Base-by-base conservation (phyloP, 2,329 filamentous ascomycete species). In the Colletotrichum karsti region DNA sequence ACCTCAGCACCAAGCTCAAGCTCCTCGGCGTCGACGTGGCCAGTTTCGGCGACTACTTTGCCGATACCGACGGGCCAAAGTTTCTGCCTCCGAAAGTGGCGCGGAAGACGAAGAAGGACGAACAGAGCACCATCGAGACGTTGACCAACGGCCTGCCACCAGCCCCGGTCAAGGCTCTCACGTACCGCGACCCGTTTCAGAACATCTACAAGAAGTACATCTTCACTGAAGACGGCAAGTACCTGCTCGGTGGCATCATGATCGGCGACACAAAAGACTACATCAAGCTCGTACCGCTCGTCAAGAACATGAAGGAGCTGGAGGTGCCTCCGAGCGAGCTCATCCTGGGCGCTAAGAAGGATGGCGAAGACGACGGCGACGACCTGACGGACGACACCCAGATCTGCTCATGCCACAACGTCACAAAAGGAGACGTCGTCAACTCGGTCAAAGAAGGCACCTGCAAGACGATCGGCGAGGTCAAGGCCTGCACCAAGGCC, bases 221-320 rank as follows among this genome's bases (percentile, higher is more conserved):
- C 10, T 97, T 97, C 75, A 97, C 94, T 0, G 83, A 91, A 75
- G 95, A 97, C 75, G 94, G 94, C 26, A 97, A 97, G 77, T 95
- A 95, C 74, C 83, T 97, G 1, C 88, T 97, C 0, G 94, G 94
- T n/a, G 95, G 94, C 4, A 97, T 97, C 93, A 97, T 97, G 93
- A 96, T 97, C 69, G 95, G 94, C 41, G 94, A 97, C 74, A 97
- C 93, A 0, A 92, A 88, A 70, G 94, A 97, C 81, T 97, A 97
- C 75, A 88, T 97, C 80, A 97, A 95, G 78, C 82, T 97, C 22
- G 93, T 97, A 1, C 92, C 93, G 1, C 90, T 97, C 85, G 93
- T 96, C 61, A 97, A 95, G 82, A 91, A 88, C 71, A 92, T 94
- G 76, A 97, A 95, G 77, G 84, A 86, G 69, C 85, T 97, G 1